phyloP scores from a whole-genome alignment of 2,329 filamentous ascomycete species.

The Xylariaceae sp. region DNA sequence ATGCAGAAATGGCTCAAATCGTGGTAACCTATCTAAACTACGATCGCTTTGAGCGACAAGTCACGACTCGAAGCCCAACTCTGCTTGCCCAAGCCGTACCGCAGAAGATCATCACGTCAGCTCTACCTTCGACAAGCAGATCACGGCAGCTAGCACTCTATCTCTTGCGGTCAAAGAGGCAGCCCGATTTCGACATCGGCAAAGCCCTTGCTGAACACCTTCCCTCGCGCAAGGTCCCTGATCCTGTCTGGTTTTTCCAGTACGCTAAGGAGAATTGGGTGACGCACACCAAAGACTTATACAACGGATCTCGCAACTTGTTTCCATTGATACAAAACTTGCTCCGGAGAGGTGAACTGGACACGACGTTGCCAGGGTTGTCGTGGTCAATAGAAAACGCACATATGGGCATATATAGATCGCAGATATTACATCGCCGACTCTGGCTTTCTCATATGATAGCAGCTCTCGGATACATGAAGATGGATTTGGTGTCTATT shows the following conservation, averaged over 20 bases:
- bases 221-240: too few species aligned
- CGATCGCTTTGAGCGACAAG: not conserved
- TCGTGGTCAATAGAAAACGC: too few species aligned
- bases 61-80: not conserved
- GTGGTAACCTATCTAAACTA: not conserved
- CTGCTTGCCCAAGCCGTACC: not conserved
- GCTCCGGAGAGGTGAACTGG: too few species aligned
- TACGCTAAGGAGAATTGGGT: not conserved
- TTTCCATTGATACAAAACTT: too few species aligned
- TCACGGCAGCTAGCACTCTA: not conserved
- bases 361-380: too few species aligned
- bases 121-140: not conserved
- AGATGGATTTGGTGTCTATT: too few species aligned
- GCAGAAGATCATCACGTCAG: not conserved
- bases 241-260: not conserved
- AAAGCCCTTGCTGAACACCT: not conserved
- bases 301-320: too few species aligned
- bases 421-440: too few species aligned
- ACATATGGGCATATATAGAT: too few species aligned
- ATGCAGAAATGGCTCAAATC: constrained; percentile 1
- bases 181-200: not conserved
- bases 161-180: not conserved
- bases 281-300: not conserved
- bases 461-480: too few species aligned
- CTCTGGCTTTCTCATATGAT: too few species aligned